Evolutionary conservation across 1,284 basidiomycete species (phyloP), one percentile per base, ranked within the genome.

Genomic region (Inonotus obliquus): DNA sequence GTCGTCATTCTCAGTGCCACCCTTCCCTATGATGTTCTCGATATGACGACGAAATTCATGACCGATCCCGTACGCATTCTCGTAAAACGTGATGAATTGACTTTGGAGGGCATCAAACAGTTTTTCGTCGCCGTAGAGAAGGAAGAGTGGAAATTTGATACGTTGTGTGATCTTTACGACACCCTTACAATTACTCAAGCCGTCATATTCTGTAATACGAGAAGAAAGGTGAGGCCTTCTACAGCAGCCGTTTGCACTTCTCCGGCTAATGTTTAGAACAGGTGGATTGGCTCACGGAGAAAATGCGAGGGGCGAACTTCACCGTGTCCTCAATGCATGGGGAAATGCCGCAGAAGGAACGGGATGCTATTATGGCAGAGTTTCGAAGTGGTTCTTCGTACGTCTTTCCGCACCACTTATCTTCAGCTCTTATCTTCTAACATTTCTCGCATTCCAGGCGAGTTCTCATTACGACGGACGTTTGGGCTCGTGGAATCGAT

Each of bases 1-100:
- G 97, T 99, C 53, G 96, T 98, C 37, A 84, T 98, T 37, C 84
- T 99, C 65, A 96, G 93, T 67, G 96, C 96, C 23, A 99, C 96
- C 5, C 80, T 99, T 53, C 96, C 96, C 0, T 94, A 97, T 72
- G 97, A 99, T 72, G 96, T 99, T 25, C 78, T 99, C 71, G 97
- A 99, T 80, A 98, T 99, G 93, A 99, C 97, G 23, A 98, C 94
- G 57, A 99, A 99, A 79, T 99, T 99, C 81, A 99, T 99, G 97
- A 98, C 94, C 54, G 96, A 99, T 74, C 95, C 94, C 23, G 93
- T 99, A 69, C 91, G 96, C 59, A 98, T 99, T 71, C 89, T 99
- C 65, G 97, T 99, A 75, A 98, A 99, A 81, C 95, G 96, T 87
- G 97, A 99, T 74, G 97, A 99, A 77, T 84, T 99, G 81, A 99